Conservation (phyloP, 441 rosid species). For the Erodium trifolium region DNA sequence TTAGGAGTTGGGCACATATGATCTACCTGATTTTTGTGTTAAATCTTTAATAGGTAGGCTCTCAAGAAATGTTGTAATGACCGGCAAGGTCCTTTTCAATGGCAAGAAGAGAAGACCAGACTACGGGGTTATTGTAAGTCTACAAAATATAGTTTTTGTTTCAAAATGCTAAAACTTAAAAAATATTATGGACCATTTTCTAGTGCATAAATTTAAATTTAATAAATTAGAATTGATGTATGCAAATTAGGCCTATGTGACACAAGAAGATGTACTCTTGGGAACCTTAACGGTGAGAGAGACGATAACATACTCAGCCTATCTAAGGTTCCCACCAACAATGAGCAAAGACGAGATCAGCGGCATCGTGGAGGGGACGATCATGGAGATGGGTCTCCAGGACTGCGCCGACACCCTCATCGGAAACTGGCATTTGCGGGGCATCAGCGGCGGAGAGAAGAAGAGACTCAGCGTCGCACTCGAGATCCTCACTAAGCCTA, state of each 20-base stretch:
- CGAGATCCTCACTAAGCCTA: constrained; percentile 74
- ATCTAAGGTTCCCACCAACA: constrained; percentile 55
- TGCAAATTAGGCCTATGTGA: constrained; percentile 70
- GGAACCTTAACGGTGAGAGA: constrained; percentile 88
- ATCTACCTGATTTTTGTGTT: too few species aligned
- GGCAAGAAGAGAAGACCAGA: constrained; percentile 51
- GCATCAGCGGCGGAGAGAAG: constrained; percentile 94
- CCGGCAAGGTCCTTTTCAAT: constrained; percentile 63
- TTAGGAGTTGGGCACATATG: too few species aligned
- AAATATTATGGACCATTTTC: too few species aligned
- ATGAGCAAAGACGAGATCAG: constrained; percentile 49
- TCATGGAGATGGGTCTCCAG: constrained; percentile 81
- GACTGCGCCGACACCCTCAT: constrained; percentile 70
- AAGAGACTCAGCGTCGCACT: constrained; percentile 80
- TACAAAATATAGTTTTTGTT: neutral
- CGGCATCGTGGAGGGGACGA: constrained; percentile 61
- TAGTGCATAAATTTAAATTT: too few species aligned
- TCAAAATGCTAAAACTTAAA: neutral
- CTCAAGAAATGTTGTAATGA: constrained; percentile 54
- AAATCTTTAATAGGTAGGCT: constrained; percentile 51
- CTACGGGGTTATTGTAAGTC: constrained; percentile 50
- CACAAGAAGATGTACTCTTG: constrained; percentile 74
- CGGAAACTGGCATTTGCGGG: constrained; percentile 83
- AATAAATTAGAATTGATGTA: too few species aligned
- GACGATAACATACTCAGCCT: constrained; percentile 77